Percentiles rank a stretch among this genome's conserved stretches.
phyloP scores from a whole-genome alignment of 192 early-diverging fungal genomes.

The Rhizoclosmatium globosum region DNA sequence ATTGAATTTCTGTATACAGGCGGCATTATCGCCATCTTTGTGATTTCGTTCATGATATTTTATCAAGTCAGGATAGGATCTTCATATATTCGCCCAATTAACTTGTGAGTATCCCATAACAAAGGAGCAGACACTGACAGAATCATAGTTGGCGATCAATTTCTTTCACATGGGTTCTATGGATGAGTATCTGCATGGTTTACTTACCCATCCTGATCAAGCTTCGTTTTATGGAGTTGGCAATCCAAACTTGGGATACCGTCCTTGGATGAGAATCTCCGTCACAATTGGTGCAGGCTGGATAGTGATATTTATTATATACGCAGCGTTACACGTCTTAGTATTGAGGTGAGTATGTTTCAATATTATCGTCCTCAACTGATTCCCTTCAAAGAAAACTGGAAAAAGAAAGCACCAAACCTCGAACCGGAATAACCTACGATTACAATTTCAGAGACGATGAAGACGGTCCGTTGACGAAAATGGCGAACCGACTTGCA shows the following conservation, averaged over 20 bases:
- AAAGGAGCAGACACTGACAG: background rate
- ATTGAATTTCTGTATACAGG: slow-evolving; percentile 9
- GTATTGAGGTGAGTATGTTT: slow-evolving; percentile 12
- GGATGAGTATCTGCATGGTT: slow-evolving; percentile 44
- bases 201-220: slow-evolving; percentile 39
- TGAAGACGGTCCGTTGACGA: slow-evolving; percentile 33
- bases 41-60: slow-evolving; percentile 38
- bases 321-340: slow-evolving; percentile 7
- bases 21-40: slow-evolving; percentile 32
- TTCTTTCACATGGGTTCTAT: slow-evolving; percentile 29
- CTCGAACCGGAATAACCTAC: slow-evolving; percentile 33
- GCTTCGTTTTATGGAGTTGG: slow-evolving; percentile 30
- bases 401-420: slow-evolving; percentile 39
- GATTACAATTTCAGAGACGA: slow-evolving; percentile 28
- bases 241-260: slow-evolving; percentile 9
- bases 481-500: slow-evolving; percentile 2
- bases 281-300: slow-evolving; percentile 31
- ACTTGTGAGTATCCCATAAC: slow-evolving; percentile 24
- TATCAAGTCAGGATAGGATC: slow-evolving; percentile 42
- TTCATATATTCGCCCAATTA: slow-evolving; percentile 33
- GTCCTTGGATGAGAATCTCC: slow-evolving; percentile 36
- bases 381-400: background rate
- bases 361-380: background rate
- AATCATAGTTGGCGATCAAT: slow-evolving; percentile 18
- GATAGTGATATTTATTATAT: slow-evolving; percentile 25